Evolutionary conservation across 2,329 filamentous ascomycete genomes (phyloP).

Genomic region (Aphanoascus verrucosus): DNA sequence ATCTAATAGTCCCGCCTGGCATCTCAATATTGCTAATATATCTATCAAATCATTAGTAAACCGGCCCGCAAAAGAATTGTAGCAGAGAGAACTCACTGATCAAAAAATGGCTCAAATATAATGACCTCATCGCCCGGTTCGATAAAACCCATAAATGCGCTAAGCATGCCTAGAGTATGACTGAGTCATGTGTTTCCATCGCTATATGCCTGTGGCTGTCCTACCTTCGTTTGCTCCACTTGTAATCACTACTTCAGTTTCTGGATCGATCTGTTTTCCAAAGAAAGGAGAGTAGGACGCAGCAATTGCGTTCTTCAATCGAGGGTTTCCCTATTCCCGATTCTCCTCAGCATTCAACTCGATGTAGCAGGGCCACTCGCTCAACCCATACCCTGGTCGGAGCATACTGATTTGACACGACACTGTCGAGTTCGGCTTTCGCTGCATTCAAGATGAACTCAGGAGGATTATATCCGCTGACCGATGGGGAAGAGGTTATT

Average conservation of each 20-base stretch:
- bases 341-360: not conserved
- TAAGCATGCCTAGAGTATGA: conserved; percentile 60
- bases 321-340: conserved; percentile 56
- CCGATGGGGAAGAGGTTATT: not conserved
- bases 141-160: conserved; percentile 95
- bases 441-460: conserved; percentile 83
- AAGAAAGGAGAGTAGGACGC: conserved; percentile 87
- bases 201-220: not conserved
- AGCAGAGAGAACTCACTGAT: conserved; percentile 54
- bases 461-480: conserved; percentile 78
- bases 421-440: conserved; percentile 74
- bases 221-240: conserved; percentile 50
- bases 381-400: conserved; percentile 58
- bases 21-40: conserved; percentile 99
- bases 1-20: conserved; percentile 88
- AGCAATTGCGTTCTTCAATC: conserved; percentile 84
- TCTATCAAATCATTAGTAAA: conserved; percentile 27
- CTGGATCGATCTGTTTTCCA: conserved; percentile 68
- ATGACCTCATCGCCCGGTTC: conserved; percentile 94
- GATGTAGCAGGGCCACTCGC: not conserved
- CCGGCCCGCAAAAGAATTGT: conserved; percentile 23
- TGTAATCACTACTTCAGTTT: conserved; percentile 89
- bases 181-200: not conserved
- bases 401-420: conserved; percentile 98
- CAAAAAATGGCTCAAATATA: conserved; percentile 96